Percentiles rank a stretch among this genome's conserved stretches.
Evolutionary conservation across 495 filamentous ascomycete genomes (phyloP).

Genomic region (Penicillium egyptiacum): DNA sequence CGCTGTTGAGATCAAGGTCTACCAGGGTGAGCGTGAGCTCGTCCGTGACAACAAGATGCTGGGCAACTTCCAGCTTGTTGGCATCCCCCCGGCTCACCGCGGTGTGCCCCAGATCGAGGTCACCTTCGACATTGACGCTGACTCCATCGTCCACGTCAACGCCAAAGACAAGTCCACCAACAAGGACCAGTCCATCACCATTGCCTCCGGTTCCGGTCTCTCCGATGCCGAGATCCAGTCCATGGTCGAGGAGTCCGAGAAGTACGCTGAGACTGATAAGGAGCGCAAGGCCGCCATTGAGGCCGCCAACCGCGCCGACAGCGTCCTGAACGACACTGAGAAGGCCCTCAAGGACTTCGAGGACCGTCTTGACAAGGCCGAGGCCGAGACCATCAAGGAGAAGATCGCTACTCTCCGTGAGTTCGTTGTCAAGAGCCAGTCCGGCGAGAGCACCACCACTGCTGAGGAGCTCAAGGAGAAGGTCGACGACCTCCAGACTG

Average conservation of each 20-base stretch:
- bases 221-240: conserved; percentile 89
- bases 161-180: conserved; percentile 99
- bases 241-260: conserved; percentile 98
- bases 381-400: conserved; percentile 87
- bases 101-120: conserved; percentile 98
- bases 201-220: conserved; percentile 96
- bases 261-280: conserved; percentile 93
- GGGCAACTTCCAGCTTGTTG: conserved; percentile 99
- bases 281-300: conserved; percentile 95
- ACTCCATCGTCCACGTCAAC: conserved; percentile 97
- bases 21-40: conserved; percentile 99
- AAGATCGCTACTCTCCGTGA: conserved; percentile 90
- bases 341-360: conserved; percentile 96
- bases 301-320: conserved; percentile 94
- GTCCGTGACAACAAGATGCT: conserved; percentile 99
- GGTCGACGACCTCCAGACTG: conserved; percentile 94
- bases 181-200: conserved; percentile 99
- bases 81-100: conserved; percentile 95
- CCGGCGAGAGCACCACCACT: conserved; percentile 80
- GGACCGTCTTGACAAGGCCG: conserved; percentile 93
- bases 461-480: conserved; percentile 94
- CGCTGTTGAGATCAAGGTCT: conserved; percentile 99
- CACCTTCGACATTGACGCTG: conserved; percentile 98
- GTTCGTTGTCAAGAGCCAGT: conserved; percentile 91
- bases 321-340: conserved; percentile 95